phyloP scores from a whole-genome alignment of 139 green algal genomes.

The Coccomyxa sp. region DNA sequence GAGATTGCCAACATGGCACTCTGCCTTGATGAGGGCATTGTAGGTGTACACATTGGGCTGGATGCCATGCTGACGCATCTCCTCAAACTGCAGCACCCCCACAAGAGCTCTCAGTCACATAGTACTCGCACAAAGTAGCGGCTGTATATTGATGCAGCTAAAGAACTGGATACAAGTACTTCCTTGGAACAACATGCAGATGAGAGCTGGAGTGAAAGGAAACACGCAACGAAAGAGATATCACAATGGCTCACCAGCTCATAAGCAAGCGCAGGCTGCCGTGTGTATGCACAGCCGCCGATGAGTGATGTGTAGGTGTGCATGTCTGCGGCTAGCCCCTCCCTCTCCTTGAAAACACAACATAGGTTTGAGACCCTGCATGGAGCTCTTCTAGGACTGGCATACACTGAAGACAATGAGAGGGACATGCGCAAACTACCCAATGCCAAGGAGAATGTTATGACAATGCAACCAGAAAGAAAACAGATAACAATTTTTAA shows the following conservation, averaged over 20 bases:
- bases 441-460: background rate
- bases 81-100: background rate
- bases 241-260: constrained; percentile 20
- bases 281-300: constrained; percentile 11
- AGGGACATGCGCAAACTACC: background rate
- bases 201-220: background rate
- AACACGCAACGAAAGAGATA: background rate
- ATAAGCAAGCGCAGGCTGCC: constrained; percentile 5
- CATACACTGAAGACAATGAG: background rate
- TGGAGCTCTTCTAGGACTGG: too few relatives aligned
- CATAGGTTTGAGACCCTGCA: background rate
- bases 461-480: background rate
- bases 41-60: constrained; percentile 19
- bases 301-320: constrained; percentile 48
- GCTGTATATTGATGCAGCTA: background rate
- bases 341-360: background rate
- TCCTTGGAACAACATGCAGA: background rate
- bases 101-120: background rate
- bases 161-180: background rate
- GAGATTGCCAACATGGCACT: background rate
- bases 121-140: background rate
- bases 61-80: constrained; percentile 19
- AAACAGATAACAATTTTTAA: background rate
- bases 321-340: constrained; percentile 29
- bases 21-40: constrained; percentile 27